Base-by-base conservation (phyloP, 805 yeast genomes). In the Wickerhamiella allomyrinae region DNA sequence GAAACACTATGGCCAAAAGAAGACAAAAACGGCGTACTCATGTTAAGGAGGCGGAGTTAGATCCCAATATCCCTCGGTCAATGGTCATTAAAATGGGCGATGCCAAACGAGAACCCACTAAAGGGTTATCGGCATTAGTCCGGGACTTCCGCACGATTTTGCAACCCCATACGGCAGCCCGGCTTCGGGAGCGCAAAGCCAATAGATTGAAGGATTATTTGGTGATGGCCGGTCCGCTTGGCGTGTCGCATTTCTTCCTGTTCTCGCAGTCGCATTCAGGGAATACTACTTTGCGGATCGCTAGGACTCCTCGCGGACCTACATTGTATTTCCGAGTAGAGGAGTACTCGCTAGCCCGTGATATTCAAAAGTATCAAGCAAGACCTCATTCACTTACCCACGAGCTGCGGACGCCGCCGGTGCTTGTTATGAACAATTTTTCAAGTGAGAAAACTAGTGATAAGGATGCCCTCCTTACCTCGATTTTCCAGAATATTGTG, bases 201-300 rank as follows among this genome's bases (percentile, higher is more conserved):
- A 91, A 91, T 61, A 82, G 77, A 57, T 68, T 91, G 50, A 84
- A 81, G 59, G 98, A 89, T 63, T 91, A 81, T 53, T 73, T 87
- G n/a, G 94, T 85, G n/a, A 87, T 91, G 95, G 83, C 95, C 29
- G 97, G 97, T 5, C 97, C 97, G 11, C 67, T 91, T 35, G 94
- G 94, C 21, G 95, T 91, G 19, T 71, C 89, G 6, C 95, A 89
- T 62, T 62, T 91, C 56, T 75, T 91, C 63, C 67, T 89, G 17
- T 87, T 91, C 66, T 79, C 85, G 47, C 95, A 86, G 58, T 73
- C 82, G 29, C 43, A 46, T n/a, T 41, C 52, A 3, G 96, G 95
- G 7, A 77, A 76, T 43, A 78, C 91, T 4, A 79, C 89, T 40
- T 66, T 91, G 48, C 74, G 96, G 55, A 62, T 91, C 36, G 86